These are phyloP conservation scores for Yueomyces sp. DNA, from an alignment of 805 yeast genomes.

Conservation along the genomic window DNA sequence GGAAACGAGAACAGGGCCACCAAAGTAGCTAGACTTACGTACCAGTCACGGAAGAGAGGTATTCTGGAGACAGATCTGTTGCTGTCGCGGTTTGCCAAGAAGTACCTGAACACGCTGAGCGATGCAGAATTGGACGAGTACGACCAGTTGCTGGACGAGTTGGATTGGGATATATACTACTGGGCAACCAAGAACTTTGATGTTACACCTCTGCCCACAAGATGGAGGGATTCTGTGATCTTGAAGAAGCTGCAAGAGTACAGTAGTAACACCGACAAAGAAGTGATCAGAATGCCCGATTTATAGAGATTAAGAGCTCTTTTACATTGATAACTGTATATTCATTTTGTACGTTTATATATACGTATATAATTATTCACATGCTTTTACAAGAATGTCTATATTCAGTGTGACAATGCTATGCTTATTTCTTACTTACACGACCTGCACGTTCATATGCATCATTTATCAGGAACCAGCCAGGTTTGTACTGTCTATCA, in stretches of 20 bases:
- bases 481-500: constrained; percentile 12
- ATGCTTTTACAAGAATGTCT: not conserved
- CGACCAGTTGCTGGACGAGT: constrained; percentile 73
- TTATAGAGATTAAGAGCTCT: constrained; percentile 13
- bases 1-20: constrained; percentile 56
- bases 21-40: constrained; percentile 76
- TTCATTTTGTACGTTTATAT: not conserved
- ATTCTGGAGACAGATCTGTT: constrained; percentile 85
- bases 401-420: not conserved
- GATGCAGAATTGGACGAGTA: constrained; percentile 68
- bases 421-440: constrained; percentile 3
- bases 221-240: constrained; percentile 61
- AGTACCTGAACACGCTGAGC: constrained; percentile 45
- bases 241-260: constrained; percentile 55
- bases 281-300: constrained; percentile 79
- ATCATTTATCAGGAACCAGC: constrained; percentile 23
- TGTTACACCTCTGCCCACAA: constrained; percentile 76
- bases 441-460: constrained; percentile 23
- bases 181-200: constrained; percentile 86
- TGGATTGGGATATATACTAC: constrained; percentile 98
- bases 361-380: not conserved
- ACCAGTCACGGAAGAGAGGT: constrained; percentile 91
- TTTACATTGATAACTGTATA: not conserved
- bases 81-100: constrained; percentile 73
- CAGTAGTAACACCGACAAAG: constrained; percentile 58